A percentile compares a stretch with the other conserved stretches of the same genome.
Conservation (phyloP, 1,139 yeast species). For the Lodderomyces theae region DNA sequence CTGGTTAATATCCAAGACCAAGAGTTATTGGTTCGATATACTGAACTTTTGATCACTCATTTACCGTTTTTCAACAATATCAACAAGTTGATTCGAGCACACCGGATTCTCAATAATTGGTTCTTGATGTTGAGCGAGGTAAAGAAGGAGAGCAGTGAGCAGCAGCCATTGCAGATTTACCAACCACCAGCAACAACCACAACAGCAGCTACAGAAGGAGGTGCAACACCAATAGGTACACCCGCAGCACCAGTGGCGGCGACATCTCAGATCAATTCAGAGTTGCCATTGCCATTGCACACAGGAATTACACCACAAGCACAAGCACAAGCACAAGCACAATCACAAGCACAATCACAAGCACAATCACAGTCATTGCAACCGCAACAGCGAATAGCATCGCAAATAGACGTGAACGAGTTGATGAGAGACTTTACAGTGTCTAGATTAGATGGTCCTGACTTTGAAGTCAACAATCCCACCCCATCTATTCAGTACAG, state of each 20-base stretch:
- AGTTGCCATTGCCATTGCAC: constrained; percentile 6
- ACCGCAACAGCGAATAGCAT: constrained; percentile 11
- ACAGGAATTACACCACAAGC: constrained; percentile 7
- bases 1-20: constrained; percentile 14
- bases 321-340: constrained; percentile 4
- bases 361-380: constrained; percentile 4
- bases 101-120: constrained; percentile 26
- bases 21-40: constrained; percentile 17
- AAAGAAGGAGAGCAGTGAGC: constrained; percentile 11
- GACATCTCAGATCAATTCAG: constrained; percentile 2
- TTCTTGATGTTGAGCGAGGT: constrained; percentile 25
- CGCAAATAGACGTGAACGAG: constrained; percentile 13
- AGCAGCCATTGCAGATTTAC: constrained; percentile 2
- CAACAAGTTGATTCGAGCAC: constrained; percentile 28
- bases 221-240: constrained; percentile 2
- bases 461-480: constrained; percentile 4
- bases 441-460: constrained; percentile 1
- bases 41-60: constrained; percentile 26
- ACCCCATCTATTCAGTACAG: constrained; percentile 10
- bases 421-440: constrained; percentile 13
- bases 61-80: constrained; percentile 32
- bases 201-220: constrained; percentile 1
- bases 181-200: background rate
- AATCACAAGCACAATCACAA: constrained; percentile 6
- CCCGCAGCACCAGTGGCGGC: constrained; percentile 3